A percentile compares a stretch with the other conserved stretches of the same genome.
These are phyloP conservation scores for Microascus cirrosus DNA, from an alignment of 2,329 filamentous ascomycete genomes.

Conservation along the genomic window DNA sequence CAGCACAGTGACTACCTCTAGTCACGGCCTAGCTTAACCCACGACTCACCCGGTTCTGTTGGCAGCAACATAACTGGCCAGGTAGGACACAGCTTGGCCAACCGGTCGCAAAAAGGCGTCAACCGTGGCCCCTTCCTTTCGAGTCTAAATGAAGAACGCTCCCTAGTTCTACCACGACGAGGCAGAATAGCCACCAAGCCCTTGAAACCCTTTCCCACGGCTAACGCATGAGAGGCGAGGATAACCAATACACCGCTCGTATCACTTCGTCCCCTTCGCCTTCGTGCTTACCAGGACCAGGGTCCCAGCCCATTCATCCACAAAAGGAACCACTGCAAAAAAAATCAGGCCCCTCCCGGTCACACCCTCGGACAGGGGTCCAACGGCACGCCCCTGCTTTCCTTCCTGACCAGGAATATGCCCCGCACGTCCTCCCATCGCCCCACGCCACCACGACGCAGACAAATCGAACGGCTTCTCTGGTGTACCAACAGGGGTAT, in stretches of 20 bases:
- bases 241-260: not conserved
- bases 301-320: not conserved
- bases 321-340: not conserved
- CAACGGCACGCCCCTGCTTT: not conserved
- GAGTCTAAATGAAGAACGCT: no score
- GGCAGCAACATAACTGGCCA: not conserved
- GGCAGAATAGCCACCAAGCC: not conserved
- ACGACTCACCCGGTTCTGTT: not conserved
- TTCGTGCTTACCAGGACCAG: not conserved
- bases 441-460: slow-evolving; percentile 3
- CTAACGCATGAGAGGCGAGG: not conserved
- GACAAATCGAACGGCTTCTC: not conserved
- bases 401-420: slow-evolving; percentile 4
- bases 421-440: slow-evolving; percentile 2
- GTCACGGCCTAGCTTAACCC: not conserved
- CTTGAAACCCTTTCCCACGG: not conserved
- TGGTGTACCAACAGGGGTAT: not conserved
- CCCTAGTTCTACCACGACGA: no score
- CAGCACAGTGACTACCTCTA: no score
- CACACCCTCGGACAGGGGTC: not conserved
- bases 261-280: not conserved
- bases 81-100: not conserved
- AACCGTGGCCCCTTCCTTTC: no score
- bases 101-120: not conserved
- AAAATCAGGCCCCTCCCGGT: not conserved